Evolutionary conservation across 768 basidiomycete species (phyloP), one percentile per base, ranked within the genome.

Genomic region (Clavulina sp.): DNA sequence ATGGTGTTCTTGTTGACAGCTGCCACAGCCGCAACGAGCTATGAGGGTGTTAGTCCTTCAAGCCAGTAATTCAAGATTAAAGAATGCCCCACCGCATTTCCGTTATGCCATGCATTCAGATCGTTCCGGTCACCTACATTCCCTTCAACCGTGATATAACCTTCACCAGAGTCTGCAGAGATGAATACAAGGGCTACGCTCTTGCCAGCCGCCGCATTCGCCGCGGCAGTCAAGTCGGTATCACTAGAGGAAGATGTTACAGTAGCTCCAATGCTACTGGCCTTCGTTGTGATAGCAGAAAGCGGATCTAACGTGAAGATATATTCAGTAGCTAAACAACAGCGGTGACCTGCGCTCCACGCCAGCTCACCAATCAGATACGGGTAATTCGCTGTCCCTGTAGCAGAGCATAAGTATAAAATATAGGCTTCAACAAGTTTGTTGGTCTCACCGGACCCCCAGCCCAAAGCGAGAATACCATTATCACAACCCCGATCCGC

Each of bases 1-100:
- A 91, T 73, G 3, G 83, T 86, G 62, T 85, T 85, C 56, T 68
- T 74, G 64, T 78, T 80, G 0, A 75, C 72, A 4, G 75, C 69
- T 0, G 88, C 85, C 2, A 81, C 78, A 0, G 69, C 63, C 58
- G 62, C 70, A 5, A 78, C 68, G 51, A 71, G 57, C 52, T 55
- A n/a, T n/a, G n/a, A n/a, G n/a, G n/a, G n/a, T 4, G 24, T 2
- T 3, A 26, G 3, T 16, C 28, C 18, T 30, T 30, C 48, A 32
- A 33, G 23, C 6, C 4, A 48, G 7, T 19, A 49, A 21, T 13
- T 7, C 3, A 31, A 5, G 32, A 29, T 28, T 9, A 48, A 18
- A 47, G 63, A 60, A n/a, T 61, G 51, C 30, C 68, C 60, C 28
- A 69, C 57, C 3, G 58, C 60, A 34, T 65, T 62, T 5, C 66